These are phyloP conservation scores for Tetraselmis chui DNA, from an alignment of 139 green algal species.

Conservation along the genomic window DNA sequence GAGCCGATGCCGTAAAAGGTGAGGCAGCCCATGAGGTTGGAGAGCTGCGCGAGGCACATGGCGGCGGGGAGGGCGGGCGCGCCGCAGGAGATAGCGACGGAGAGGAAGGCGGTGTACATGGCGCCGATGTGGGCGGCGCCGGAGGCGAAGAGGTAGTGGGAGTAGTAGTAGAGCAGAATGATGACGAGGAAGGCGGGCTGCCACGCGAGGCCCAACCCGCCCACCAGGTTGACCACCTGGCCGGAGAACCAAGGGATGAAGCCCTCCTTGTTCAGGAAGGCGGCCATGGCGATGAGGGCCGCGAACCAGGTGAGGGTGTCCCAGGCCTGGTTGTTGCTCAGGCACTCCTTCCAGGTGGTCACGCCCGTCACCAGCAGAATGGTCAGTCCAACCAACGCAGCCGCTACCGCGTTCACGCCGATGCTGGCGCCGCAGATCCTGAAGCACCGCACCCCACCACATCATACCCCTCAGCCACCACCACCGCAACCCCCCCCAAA, in stretches of 20 bases:
- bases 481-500: background rate
- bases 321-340: conserved; percentile 78
- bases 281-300: conserved; percentile 97
- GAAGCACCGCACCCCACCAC: conserved; percentile 8
- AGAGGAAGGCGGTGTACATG: conserved; percentile 99
- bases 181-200: conserved; percentile 89
- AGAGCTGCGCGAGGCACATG: conserved; percentile 67
- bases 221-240: conserved; percentile 72
- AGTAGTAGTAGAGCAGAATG: conserved; percentile 97
- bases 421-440: conserved; percentile 80
- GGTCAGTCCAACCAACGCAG: conserved; percentile 89
- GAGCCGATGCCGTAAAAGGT: conserved; percentile 99
- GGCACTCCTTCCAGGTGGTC: conserved; percentile 71
- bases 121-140: conserved; percentile 97
- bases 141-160: conserved; percentile 98
- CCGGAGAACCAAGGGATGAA: conserved; percentile 96
- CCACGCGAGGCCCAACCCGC: conserved; percentile 82
- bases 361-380: conserved; percentile 92
- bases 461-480: background rate
- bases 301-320: conserved; percentile 99
- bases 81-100: conserved; percentile 85
- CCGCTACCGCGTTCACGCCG: conserved; percentile 89
- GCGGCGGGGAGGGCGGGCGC: conserved; percentile 61
- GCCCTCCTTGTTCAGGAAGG: conserved; percentile 96
- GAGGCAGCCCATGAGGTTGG: conserved; percentile 98